A percentile compares a stretch with the other conserved stretches of the same genome.
Conservation (phyloP, 2,329 filamentous ascomycete genomes). For the Venturia asperata region DNA sequence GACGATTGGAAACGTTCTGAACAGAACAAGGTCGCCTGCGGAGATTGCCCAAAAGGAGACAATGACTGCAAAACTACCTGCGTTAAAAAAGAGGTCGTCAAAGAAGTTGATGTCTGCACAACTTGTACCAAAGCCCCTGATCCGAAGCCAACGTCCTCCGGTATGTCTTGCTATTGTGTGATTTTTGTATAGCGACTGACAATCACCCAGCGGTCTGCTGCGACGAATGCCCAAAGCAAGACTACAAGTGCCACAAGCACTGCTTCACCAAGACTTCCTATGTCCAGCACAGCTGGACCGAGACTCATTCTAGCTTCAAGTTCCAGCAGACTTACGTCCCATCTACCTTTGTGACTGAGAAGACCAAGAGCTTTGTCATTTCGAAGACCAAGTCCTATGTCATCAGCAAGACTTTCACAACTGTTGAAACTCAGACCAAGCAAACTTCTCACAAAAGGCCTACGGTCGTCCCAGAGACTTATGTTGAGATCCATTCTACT, state of each 20-base stretch:
- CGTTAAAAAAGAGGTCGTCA: background rate
- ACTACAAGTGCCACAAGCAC: background rate
- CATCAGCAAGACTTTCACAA: background rate
- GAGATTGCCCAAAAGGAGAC: slow-evolving; percentile 1
- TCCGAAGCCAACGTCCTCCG: background rate
- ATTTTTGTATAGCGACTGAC: background rate
- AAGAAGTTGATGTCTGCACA: background rate
- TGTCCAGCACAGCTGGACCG: background rate
- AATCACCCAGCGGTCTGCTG: slow-evolving; percentile 5
- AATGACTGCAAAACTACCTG: background rate
- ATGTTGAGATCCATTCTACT: slow-evolving; percentile 1
- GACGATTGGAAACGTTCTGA: slow-evolving; percentile 1
- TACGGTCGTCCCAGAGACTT: slow-evolving; percentile 1
- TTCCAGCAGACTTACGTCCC: background rate
- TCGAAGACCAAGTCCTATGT: slow-evolving; percentile 10
- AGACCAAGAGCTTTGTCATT: slow-evolving; percentile 6
- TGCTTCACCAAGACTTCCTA: slow-evolving; percentile 16
- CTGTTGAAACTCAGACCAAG: background rate
- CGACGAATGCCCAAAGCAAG: slow-evolving; percentile 9
- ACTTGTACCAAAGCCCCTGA: background rate
- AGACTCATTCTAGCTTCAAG: slow-evolving; percentile 7
- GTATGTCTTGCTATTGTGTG: background rate
- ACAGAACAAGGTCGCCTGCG: slow-evolving; percentile 11
- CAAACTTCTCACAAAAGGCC: background rate
- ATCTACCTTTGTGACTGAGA: slow-evolving; percentile 3